These are phyloP conservation scores for Pythium phragmitis DNA, from an alignment of 352 stramenopile genomes.

Conservation along the genomic window DNA sequence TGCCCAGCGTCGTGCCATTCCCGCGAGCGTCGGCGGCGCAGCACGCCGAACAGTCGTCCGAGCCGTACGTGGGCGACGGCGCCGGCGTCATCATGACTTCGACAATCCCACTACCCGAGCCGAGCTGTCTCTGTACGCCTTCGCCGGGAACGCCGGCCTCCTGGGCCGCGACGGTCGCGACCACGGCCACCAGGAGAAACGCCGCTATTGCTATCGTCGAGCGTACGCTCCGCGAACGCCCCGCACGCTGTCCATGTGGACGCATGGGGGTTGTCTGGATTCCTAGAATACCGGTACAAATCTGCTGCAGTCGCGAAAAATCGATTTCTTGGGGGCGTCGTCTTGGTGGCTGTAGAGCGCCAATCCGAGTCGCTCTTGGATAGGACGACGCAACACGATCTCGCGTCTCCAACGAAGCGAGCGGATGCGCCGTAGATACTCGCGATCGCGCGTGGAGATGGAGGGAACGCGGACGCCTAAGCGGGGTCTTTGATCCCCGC, in stretches of 20 bases:
- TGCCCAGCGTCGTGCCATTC: constrained; percentile 26
- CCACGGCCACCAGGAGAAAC: background rate
- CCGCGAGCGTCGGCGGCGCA: constrained; percentile 26
- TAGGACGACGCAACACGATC: constrained; percentile 4
- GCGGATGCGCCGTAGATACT: background rate
- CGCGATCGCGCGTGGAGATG: constrained; percentile 2
- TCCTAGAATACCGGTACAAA: background rate
- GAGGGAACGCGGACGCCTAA: background rate
- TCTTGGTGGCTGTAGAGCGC: constrained; percentile 1
- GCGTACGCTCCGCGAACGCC: background rate
- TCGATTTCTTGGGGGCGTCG: background rate
- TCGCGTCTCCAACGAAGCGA: background rate
- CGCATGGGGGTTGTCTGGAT: constrained; percentile 9
- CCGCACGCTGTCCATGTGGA: constrained; percentile 6
- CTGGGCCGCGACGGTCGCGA: background rate
- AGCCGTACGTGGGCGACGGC: constrained; percentile 15
- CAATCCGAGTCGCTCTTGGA: background rate
- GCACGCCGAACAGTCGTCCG: constrained; percentile 66
- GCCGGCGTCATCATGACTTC: constrained; percentile 2
- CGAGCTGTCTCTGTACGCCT: background rate
- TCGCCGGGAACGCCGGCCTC: background rate
- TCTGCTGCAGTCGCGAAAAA: too few relatives aligned
- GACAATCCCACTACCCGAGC: background rate
- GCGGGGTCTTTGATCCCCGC: background rate
- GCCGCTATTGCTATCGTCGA: background rate